phyloP scores from a whole-genome alignment of 345 rosid genomes.

The Rhodamnia rubescens region DNA sequence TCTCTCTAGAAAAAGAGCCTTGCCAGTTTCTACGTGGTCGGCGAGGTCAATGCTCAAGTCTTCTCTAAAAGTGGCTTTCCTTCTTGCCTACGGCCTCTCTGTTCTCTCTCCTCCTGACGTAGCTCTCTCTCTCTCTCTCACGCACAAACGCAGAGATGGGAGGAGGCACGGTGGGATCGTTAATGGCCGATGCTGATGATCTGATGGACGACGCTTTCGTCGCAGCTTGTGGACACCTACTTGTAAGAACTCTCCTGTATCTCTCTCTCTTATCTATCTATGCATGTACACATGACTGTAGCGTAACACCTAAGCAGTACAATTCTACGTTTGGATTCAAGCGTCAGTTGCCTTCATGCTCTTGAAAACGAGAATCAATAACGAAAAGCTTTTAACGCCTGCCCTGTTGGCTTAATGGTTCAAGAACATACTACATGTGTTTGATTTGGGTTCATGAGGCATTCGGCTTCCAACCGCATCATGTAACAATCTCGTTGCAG shows the following conservation, averaged over 20 bases:
- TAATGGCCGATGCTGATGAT: conserved; percentile 20
- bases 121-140: background rate
- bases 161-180: conserved; percentile 12
- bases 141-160: conserved; percentile 2
- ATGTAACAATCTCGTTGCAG: background rate
- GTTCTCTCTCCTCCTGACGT: background rate
- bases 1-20: background rate
- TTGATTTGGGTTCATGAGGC: background rate
- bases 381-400: background rate
- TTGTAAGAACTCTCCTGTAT: background rate
- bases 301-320: background rate
- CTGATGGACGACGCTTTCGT: conserved; percentile 34
- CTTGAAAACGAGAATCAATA: background rate
- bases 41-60: background rate
- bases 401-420: background rate
- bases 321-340: background rate
- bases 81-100: background rate
- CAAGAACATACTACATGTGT: background rate
- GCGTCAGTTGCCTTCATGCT: background rate
- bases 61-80: background rate
- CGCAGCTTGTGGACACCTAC: conserved; percentile 37
- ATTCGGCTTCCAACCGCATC: background rate
- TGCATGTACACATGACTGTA: conserved; percentile 36
- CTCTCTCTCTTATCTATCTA: conserved; percentile 23
- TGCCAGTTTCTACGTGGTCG: background rate